phyloP scores from a whole-genome alignment of 306 rosid species.

The Cucurbita ficifolia region DNA sequence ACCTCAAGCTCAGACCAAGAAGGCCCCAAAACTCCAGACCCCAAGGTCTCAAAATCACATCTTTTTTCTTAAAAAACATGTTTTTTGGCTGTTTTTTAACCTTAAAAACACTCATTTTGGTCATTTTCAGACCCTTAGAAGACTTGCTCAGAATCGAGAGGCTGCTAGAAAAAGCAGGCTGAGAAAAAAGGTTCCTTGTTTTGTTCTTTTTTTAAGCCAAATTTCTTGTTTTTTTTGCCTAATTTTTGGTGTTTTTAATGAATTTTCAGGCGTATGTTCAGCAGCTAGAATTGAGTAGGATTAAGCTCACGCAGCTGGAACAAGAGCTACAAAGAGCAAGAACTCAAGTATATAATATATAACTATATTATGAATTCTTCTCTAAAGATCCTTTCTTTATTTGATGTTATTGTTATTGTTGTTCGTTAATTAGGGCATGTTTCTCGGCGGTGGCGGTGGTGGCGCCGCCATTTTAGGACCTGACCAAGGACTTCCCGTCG shows the following conservation, averaged over 20 bases:
- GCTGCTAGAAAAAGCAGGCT: constrained; percentile 99
- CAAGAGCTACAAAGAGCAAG: constrained; percentile 82
- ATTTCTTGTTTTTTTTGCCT: neutral
- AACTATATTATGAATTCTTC: neutral
- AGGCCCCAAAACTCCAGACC: constrained; percentile 89
- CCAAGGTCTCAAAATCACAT: constrained; percentile 34
- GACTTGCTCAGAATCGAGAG: constrained; percentile 98
- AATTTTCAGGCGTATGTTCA: constrained; percentile 78
- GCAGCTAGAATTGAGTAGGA: constrained; percentile 87
- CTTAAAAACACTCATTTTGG: neutral
- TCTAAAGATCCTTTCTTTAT: neutral
- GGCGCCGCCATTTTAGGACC: constrained; percentile 51
- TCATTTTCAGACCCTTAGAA: constrained; percentile 53
- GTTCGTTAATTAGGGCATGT: constrained; percentile 34
- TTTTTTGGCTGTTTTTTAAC: too few relatives aligned
- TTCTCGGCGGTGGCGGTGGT: constrained; percentile 64
- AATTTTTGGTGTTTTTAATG: neutral
- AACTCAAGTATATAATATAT: constrained; percentile 38
- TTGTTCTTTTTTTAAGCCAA: neutral
- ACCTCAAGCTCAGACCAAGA: constrained; percentile 90
- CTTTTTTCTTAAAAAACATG: too few relatives aligned
- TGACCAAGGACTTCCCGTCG: constrained; percentile 54
- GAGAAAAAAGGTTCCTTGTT: constrained; percentile 53
- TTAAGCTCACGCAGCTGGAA: constrained; percentile 84
- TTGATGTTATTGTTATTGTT: neutral